These are phyloP conservation scores for Aspergillus versicolor DNA, from an alignment of 2,329 filamentous ascomycete species.

Conservation along the genomic window DNA sequence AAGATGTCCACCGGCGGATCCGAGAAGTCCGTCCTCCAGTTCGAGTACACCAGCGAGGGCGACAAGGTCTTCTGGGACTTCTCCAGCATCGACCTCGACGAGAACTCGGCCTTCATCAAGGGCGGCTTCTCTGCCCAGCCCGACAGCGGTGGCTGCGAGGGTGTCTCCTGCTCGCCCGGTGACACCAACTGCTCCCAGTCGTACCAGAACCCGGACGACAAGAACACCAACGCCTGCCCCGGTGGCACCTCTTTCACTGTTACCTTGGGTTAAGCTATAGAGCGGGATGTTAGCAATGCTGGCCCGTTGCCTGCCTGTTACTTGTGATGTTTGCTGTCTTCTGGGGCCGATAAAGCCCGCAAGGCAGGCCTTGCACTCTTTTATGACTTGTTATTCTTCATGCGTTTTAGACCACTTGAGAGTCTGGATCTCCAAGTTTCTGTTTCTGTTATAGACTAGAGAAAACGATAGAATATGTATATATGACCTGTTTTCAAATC, in stretches of 20 bases:
- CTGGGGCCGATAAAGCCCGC: neutral
- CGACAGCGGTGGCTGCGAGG: conserved; percentile 28
- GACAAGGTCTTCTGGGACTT: conserved; percentile 41
- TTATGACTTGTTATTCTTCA: too few species aligned
- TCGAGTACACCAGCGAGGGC: conserved; percentile 37
- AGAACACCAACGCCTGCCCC: conserved; percentile 35
- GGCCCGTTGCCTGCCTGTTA: neutral
- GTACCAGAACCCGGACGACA: conserved; percentile 37
- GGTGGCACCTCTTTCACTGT: conserved; percentile 27
- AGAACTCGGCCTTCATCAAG: conserved; percentile 32
- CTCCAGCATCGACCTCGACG: conserved; percentile 38
- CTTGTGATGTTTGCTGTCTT: neutral
- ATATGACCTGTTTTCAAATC: too few species aligned
- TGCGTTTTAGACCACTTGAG: too few species aligned
- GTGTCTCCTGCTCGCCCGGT: conserved; percentile 32
- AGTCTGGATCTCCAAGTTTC: too few species aligned
- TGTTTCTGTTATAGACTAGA: too few species aligned
- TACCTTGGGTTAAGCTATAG: conserved; percentile 28
- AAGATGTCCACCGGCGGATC: conserved; percentile 31
- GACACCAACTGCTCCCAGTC: conserved; percentile 31
- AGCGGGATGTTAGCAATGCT: neutral
- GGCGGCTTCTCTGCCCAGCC: conserved; percentile 32
- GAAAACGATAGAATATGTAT: too few species aligned
- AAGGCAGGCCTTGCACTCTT: neutral
- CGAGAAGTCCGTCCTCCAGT: conserved; percentile 30